Conservation (phyloP, 2,329 filamentous ascomycete genomes). For the Alternaria brassicicola region DNA sequence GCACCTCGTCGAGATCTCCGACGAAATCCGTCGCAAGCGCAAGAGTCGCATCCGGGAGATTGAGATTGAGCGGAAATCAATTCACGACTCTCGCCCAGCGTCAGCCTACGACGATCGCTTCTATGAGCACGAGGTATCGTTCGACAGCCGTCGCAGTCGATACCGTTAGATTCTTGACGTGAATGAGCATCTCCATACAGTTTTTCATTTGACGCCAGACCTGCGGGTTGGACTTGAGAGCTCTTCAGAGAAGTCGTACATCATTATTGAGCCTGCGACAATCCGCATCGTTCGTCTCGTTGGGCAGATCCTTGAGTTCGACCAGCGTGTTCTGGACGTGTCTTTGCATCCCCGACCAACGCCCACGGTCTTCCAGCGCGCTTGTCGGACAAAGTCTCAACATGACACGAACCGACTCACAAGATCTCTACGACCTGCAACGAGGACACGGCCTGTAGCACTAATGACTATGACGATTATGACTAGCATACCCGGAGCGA, state of each 20-base stretch:
- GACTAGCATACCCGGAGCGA: conserved; percentile 44
- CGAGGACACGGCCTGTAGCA: conserved; percentile 28
- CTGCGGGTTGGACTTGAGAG: conserved; percentile 12
- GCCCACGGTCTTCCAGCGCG: conserved; percentile 4
- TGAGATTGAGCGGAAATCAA: conserved; percentile 64
- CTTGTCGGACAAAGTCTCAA: conserved; percentile 32
- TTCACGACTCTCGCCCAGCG: conserved; percentile 54
- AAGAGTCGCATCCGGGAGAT: conserved; percentile 65
- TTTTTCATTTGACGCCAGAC: conserved; percentile 9
- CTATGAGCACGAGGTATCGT: conserved; percentile 71
- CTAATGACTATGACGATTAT: conserved; percentile 47
- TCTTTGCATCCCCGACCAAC: conserved; percentile 9
- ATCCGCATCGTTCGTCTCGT: conserved; percentile 20
- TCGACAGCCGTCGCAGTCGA: conserved; percentile 57
- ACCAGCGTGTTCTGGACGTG: conserved; percentile 8
- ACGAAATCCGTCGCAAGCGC: conserved; percentile 75
- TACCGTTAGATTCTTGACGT: conserved; percentile 40
- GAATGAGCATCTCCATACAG: conserved; percentile 1
- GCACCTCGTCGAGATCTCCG: conserved; percentile 79
- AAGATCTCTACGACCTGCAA: conserved; percentile 32
- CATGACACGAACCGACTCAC: conserved; percentile 40
- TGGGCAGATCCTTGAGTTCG: conserved; percentile 17
- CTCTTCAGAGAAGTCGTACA: conserved; percentile 9
- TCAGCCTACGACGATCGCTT: conserved; percentile 67
- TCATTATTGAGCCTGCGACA: conserved; percentile 16